phyloP scores from a whole-genome alignment of 768 basidiomycete genomes.

The Rubroboletus pulcherrimus region DNA sequence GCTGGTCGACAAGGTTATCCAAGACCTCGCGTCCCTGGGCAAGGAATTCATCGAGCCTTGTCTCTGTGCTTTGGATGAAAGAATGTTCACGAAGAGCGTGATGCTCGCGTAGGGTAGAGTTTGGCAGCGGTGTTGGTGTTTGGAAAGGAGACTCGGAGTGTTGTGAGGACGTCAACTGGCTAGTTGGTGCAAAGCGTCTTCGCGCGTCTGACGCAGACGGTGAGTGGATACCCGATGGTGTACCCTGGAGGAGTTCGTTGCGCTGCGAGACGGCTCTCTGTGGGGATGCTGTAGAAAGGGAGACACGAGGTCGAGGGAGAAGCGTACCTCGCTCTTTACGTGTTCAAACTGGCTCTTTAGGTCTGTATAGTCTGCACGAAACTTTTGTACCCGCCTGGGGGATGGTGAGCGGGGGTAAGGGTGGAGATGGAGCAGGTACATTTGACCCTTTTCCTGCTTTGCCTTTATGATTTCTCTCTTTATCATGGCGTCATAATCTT shows the following conservation, averaged over 20 bases:
- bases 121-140: constrained; percentile 48
- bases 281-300: not conserved
- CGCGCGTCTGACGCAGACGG: constrained; percentile 47
- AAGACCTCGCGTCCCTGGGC: constrained; percentile 89
- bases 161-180: constrained; percentile 41
- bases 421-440: constrained; percentile 46
- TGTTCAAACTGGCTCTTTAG: constrained; percentile 79
- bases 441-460: constrained; percentile 94
- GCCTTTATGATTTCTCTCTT: constrained; percentile 94
- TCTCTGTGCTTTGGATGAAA: constrained; percentile 81
- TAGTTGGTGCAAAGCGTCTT: constrained; percentile 50
- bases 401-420: constrained; percentile 4
- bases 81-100: constrained; percentile 85
- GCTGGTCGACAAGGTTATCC: constrained; percentile 89
- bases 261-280: constrained; percentile 62
- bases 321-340: constrained; percentile 54
- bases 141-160: constrained; percentile 89
- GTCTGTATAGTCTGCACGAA: constrained; percentile 82
- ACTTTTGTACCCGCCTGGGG: constrained; percentile 85
- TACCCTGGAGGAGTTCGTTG: constrained; percentile 57
- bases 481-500: constrained; percentile 97
- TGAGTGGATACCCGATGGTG: constrained; percentile 36
- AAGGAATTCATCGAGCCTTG: constrained; percentile 83
- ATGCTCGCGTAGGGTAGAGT: constrained; percentile 59
- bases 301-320: not conserved